Evolutionary conservation across 257 asterid species (phyloP), one percentile per base, ranked within the genome.

Genomic region (Thymus mandschuricus): DNA sequence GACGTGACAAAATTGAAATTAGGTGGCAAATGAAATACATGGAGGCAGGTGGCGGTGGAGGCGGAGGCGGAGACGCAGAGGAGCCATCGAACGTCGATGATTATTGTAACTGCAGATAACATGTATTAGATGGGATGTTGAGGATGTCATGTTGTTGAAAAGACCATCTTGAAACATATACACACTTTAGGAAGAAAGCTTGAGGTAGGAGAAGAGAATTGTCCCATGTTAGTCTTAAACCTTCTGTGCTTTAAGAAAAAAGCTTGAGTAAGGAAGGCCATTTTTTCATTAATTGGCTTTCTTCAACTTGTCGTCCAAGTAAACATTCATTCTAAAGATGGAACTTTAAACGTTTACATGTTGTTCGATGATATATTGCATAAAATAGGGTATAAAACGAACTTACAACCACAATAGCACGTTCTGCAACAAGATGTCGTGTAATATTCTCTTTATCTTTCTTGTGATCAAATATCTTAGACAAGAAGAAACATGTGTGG

Each of bases 371-470:
- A 64, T 44, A 63, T 9, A 57, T 21, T 5, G 52, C 59, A 40
- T 75, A 43, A 21, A 56, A 51, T 38, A 10, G 51, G 51, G 38
- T 50, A 6, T 52, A 61, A 51, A 70, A 65, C 52, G 69, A 28
- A 58, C 30, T 46, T 34, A 59, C n/a, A 15, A 38, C 80, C 97
- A 93, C 98, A 58, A 89, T 82, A 28, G 99, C 89, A 79, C 86
- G 91, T 78, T 94, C 99, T 60, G 97, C 99, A 81, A 89, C 96
- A 81, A 94, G 78, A 76, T 86, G 64, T 51, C 92, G 89, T 61
- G 99, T 89, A 91, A 82, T 86, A 88, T 72, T 94, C 97, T 80
- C 99, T 79, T n/a, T 72, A 83, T 75, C 58, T 59, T 77, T 66
- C 78, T 83, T 68, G 98, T 93, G 77, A 73, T 71, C 81, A 82